Evolutionary conservation across 169 alveolate genomes (phyloP).

Genomic region (Cryptosporidium andersoni): DNA sequence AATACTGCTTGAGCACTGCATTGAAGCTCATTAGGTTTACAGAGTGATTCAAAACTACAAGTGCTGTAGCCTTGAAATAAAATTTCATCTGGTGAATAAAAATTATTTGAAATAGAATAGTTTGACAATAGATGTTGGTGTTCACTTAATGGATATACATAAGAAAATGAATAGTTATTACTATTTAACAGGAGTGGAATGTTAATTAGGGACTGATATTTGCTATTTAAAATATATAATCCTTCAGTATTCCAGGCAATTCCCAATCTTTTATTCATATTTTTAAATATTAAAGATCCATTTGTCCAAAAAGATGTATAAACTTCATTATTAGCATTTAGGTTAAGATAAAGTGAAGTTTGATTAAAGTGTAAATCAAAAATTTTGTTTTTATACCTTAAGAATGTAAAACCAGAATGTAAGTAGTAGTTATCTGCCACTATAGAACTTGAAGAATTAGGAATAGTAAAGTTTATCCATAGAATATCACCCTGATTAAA

Average conservation of each 20-base stretch:
- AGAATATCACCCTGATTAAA: conserved; percentile 22
- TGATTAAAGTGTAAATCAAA: no score
- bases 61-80: conserved; percentile 41
- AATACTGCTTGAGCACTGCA: conserved; percentile 31
- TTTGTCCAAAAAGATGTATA: conserved; percentile 35
- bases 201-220: not conserved
- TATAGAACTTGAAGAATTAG: no score
- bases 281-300: conserved; percentile 5
- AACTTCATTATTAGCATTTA: not conserved
- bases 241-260: conserved; percentile 55
- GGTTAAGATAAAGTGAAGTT: no score
- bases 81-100: conserved; percentile 24
- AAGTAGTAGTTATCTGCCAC: no score
- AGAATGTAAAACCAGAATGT: no score
- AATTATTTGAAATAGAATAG: conserved; percentile 1
- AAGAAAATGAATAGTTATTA: no score
- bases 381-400: no score
- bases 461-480: conserved; percentile 37
- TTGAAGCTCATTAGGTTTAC: conserved; percentile 18
- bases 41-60: conserved; percentile 41
- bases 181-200: no score
- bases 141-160: no score
- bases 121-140: not conserved
- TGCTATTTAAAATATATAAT: conserved; percentile 12
- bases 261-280: conserved; percentile 16